Conservation (phyloP, 208 protist species). For the Leishmania aethiopica region DNA sequence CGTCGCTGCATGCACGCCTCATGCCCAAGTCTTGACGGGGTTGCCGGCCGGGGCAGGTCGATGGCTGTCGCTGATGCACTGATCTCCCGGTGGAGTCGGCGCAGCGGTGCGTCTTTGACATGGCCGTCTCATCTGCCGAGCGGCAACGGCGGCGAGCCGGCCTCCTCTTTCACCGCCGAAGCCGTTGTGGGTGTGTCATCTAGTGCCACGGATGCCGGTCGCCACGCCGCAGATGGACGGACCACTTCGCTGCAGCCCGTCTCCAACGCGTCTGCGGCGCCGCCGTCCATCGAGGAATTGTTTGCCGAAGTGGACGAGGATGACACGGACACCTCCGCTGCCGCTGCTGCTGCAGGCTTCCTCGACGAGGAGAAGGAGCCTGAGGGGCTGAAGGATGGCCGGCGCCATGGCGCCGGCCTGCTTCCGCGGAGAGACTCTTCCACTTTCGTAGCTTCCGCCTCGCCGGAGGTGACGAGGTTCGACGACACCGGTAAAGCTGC, state of each 20-base stretch:
- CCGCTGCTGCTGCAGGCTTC: too few species aligned
- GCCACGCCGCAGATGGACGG: not conserved
- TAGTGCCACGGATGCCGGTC: not conserved
- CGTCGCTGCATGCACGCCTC: constrained; percentile 1
- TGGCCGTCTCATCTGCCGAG: not conserved
- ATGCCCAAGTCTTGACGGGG: not conserved
- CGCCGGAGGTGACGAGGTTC: not conserved
- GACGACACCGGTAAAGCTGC: not conserved
- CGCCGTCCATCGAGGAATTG: constrained; percentile 10
- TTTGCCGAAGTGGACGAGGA: constrained; percentile 7
- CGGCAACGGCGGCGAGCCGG: too few species aligned
- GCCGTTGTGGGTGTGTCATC: not conserved
- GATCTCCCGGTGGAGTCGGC: constrained; percentile 29
- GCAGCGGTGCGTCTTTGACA: not conserved
- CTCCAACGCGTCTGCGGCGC: not conserved
- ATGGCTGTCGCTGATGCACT: constrained; percentile 4
- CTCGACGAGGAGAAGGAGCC: not conserved
- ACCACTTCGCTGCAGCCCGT: not conserved
- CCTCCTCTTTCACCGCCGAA: not conserved
- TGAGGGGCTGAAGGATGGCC: not conserved
- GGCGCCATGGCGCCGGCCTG: not conserved
- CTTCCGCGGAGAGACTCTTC: not conserved
- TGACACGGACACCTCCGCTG: not conserved
- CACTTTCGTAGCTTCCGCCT: not conserved
- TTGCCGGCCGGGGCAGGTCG: not conserved